phyloP scores from a whole-genome alignment of 2,329 filamentous ascomycete species.

The Claviceps spartinae region DNA sequence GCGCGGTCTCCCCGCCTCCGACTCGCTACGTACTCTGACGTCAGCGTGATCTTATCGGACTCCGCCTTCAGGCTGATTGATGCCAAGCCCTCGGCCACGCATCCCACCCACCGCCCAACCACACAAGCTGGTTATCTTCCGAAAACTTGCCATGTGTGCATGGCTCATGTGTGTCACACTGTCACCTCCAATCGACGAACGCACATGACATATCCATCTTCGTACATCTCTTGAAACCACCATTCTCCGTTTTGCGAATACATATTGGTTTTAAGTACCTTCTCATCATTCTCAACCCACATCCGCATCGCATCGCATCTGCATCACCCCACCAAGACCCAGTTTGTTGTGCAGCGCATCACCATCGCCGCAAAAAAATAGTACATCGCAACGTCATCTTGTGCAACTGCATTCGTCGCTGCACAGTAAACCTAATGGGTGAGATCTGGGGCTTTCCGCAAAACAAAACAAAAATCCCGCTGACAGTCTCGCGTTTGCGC shows the following conservation, averaged over 20 bases:
- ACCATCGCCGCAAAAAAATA: no score
- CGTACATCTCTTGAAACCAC: not conserved
- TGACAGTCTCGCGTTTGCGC: not conserved
- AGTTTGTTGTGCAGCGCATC: not conserved
- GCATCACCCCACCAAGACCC: not conserved
- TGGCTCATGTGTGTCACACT: not conserved
- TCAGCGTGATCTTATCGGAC: no score
- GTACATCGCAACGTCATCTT: not conserved
- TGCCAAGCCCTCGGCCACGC: not conserved
- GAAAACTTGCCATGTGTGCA: not conserved
- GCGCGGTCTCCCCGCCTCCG: no score
- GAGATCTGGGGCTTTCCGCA: not conserved
- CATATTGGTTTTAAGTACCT: not conserved
- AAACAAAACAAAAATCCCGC: not conserved
- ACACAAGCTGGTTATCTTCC: not conserved
- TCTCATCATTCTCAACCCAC: not conserved
- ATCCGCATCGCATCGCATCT: not conserved
- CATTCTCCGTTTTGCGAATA: not conserved
- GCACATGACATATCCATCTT: not conserved
- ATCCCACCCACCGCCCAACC: not conserved
- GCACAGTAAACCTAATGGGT: not conserved
- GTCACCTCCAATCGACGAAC: not conserved
- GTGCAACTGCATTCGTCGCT: not conserved
- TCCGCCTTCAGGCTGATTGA: not conserved
- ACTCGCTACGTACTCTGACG: no score